A percentile compares a stretch with the other conserved stretches of the same genome.
Evolutionary conservation across 2,329 filamentous ascomycete species (phyloP).

Genomic region (Botrytis cinerea): DNA sequence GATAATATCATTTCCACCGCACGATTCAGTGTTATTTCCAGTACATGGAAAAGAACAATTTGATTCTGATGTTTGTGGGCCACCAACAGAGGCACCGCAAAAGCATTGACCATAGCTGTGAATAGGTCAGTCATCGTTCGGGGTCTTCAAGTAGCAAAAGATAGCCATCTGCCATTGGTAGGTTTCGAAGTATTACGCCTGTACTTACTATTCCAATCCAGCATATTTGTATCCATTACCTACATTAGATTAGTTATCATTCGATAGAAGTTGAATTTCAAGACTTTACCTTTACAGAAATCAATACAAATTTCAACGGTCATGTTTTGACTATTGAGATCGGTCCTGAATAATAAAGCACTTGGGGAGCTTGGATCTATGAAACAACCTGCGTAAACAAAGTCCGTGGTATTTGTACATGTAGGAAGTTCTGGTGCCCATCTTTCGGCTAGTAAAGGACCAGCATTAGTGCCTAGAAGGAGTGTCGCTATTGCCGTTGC

Average conservation of each 20-base stretch:
- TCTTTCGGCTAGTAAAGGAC: slow-evolving; percentile 21
- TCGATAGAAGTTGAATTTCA: neutral
- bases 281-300: slow-evolving; percentile 42
- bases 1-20: slow-evolving; percentile 36
- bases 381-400: slow-evolving; percentile 44
- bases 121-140: neutral
- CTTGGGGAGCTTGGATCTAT: slow-evolving; percentile 36
- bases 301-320: slow-evolving; percentile 43
- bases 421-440: slow-evolving; percentile 35
- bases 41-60: slow-evolving; percentile 37
- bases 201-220: slow-evolving; percentile 39
- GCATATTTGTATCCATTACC: slow-evolving; percentile 44
- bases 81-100: slow-evolving; percentile 43
- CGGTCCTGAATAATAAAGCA: slow-evolving; percentile 38
- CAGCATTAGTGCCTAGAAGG: slow-evolving; percentile 32
- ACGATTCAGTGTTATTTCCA: slow-evolving; percentile 34
- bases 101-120: slow-evolving; percentile 38
- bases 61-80: slow-evolving; percentile 32
- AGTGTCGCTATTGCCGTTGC: slow-evolving; percentile 34
- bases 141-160: neutral
- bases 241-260: slow-evolving; percentile 23
- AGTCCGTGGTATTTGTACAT: slow-evolving; percentile 40
- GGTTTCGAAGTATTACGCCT: neutral
- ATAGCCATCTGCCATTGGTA: neutral
- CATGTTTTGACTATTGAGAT: slow-evolving; percentile 40